Conservation (phyloP, 192 early-diverging fungal species). For the Umbelopsis sp. region DNA sequence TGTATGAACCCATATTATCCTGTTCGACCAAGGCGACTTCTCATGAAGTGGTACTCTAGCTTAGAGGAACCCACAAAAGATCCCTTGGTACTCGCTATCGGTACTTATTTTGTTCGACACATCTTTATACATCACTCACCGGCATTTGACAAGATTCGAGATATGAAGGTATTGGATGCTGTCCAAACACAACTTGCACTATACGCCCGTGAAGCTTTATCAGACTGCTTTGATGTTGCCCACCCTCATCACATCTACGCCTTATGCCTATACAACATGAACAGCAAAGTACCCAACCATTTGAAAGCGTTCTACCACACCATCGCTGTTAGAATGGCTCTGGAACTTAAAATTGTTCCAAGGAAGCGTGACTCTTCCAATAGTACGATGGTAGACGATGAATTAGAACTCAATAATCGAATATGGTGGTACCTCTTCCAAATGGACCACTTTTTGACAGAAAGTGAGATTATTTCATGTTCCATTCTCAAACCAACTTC, state of each 20-base stretch:
- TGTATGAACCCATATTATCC: slow-evolving; percentile 34
- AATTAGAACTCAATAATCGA: slow-evolving; percentile 24
- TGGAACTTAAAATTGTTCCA: slow-evolving; percentile 17
- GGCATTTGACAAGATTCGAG: slow-evolving; percentile 7
- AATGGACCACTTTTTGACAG: slow-evolving; percentile 27
- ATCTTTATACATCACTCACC: slow-evolving; percentile 28
- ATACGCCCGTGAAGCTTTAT: slow-evolving; percentile 20
- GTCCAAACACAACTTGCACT: slow-evolving; percentile 18
- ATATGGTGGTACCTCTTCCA: slow-evolving; percentile 35
- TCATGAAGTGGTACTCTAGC: slow-evolving; percentile 28
- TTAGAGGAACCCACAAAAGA: slow-evolving; percentile 26
- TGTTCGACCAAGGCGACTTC: slow-evolving; percentile 12
- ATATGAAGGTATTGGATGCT: slow-evolving; percentile 20
- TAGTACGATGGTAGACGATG: neutral
- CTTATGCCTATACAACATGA: slow-evolving; percentile 23
- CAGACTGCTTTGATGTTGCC: slow-evolving; percentile 27
- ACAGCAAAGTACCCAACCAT: slow-evolving; percentile 9
- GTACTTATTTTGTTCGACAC: slow-evolving; percentile 26
- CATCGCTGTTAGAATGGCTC: slow-evolving; percentile 28
- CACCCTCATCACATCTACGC: slow-evolving; percentile 27
- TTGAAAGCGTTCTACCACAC: slow-evolving; percentile 28
- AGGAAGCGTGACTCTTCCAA: neutral
- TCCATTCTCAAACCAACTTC: slow-evolving; percentile 27
- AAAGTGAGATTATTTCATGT: slow-evolving; percentile 20
- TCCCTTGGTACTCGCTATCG: slow-evolving; percentile 20